These are phyloP conservation scores for Nannochloropsis gaditana DNA, from an alignment of 108 stramenopile genomes.

Conservation along the genomic window DNA sequence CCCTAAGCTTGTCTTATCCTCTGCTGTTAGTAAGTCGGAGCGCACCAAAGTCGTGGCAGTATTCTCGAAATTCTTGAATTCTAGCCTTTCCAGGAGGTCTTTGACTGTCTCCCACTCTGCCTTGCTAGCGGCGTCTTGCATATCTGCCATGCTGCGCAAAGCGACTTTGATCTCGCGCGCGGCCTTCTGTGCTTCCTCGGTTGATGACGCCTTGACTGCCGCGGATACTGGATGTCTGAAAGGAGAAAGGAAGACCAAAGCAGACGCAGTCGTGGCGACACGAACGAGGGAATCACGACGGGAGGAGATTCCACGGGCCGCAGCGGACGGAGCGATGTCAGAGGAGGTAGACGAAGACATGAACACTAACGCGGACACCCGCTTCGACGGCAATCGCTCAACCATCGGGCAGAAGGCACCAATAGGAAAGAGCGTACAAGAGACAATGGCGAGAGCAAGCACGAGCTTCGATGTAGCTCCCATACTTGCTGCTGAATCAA, in stretches of 20 bases:
- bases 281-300: not conserved
- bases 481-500: too few species aligned
- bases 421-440: too few species aligned
- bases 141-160: not conserved
- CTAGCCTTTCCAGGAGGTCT: not conserved
- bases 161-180: slow-evolving; percentile 3
- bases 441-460: too few species aligned
- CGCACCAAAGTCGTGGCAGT: not conserved
- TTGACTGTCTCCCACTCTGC: slow-evolving; percentile 17
- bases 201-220: not conserved
- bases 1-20: slow-evolving; percentile 13
- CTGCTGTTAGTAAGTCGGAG: not conserved
- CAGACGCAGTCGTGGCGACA: not conserved
- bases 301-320: not conserved
- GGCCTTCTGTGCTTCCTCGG: not conserved
- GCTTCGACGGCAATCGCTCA: too few species aligned
- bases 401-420: too few species aligned
- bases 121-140: not conserved
- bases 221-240: not conserved
- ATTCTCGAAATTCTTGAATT: not conserved
- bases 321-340: too few species aligned
- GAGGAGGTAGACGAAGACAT: not conserved
- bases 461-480: too few species aligned
- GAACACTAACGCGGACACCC: not conserved
- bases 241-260: not conserved